Percentiles rank a stretch among this genome's conserved stretches.
Conservation (phyloP, 805 yeast species). For the Candida morakotiae region DNA sequence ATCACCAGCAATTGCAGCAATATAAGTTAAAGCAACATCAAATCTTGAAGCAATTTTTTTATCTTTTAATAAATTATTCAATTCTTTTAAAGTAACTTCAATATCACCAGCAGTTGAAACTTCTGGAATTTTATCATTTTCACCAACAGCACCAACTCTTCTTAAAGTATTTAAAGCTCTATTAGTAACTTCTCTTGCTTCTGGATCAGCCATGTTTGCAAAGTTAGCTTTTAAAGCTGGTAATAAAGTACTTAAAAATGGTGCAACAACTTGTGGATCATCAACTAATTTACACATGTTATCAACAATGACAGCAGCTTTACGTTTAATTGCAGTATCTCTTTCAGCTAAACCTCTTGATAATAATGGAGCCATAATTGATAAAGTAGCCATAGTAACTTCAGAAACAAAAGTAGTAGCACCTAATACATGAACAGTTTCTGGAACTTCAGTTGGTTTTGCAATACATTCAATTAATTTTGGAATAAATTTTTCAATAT, state of each 20-base stretch:
- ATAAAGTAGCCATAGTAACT: conserved; percentile 98
- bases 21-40: conserved; percentile 70
- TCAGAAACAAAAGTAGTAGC: conserved; percentile 99
- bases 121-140: conserved; percentile 88
- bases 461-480: conserved; percentile 95
- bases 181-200: conserved; percentile 97
- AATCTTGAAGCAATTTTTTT: conserved; percentile 73
- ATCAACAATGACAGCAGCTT: conserved; percentile 98
- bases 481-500: conserved; percentile 98
- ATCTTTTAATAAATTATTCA: conserved; percentile 67
- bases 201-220: conserved; percentile 98
- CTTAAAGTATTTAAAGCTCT: conserved; percentile 96
- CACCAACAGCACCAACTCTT: conserved; percentile 98
- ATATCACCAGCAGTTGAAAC: conserved; percentile 98
- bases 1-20: conserved; percentile 97
- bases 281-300: conserved; percentile 99
- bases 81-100: conserved; percentile 77
- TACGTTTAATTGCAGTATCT: conserved; percentile 99
- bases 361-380: conserved; percentile 98
- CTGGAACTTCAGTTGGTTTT: conserved; percentile 95
- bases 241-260: conserved; percentile 91
- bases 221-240: conserved; percentile 95
- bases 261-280: conserved; percentile 99
- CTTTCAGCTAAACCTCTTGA: conserved; percentile 99
- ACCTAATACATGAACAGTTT: conserved; percentile 98